Base-by-base conservation (phyloP, 163 green algal species). In the Dunaliella salina region DNA sequence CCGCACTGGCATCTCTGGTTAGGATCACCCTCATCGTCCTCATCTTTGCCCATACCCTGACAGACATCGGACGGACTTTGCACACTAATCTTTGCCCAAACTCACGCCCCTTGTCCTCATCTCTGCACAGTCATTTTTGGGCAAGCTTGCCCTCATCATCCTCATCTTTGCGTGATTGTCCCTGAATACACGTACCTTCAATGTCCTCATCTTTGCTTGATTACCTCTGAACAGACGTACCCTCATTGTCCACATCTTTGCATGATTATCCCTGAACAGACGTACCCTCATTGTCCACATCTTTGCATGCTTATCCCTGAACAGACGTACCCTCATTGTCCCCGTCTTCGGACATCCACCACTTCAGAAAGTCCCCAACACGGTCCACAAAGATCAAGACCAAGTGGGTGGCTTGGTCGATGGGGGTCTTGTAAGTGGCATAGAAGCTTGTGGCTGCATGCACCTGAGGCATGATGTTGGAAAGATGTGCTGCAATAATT, bases 361-460 rank as follows among this genome's bases (percentile, higher is more conserved):
- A 82, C 32, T 59, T 82, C n/a, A 46, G 1, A 33, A 82, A 82
- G 0, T 69, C 83, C 26, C 25, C 80, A 18, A 72, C 79, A 17
- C 85, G 83, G 29, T 30, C 32, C 34, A 40, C n/a, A 11, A 50
- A 34, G 57, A 80, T 35, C 79, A 69, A 22, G 26, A 63, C 59
- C 40, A 89, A 63, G 63, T 80, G 75, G 33, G 84, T 29, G 4
- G 78, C 30, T 22, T 84, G 83, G 40, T 89, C 86, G 32, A 89
- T 72, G 29, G 86, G 86, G 59, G 86, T 35, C 83, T 87, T 87
- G 83, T 89, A 87, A 25, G 80, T 87, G 33, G 79, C 57, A 57
- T 88, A 88, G 29, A 88, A 80, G 26, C n/a, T 72, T 50, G 57
- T n/a, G 13, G 45, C 46, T 25, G 12, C 85, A 33, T 33, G 40